phyloP scores from a whole-genome alignment of 2,329 filamentous ascomycete species.

The Bipolaris zeicola region DNA sequence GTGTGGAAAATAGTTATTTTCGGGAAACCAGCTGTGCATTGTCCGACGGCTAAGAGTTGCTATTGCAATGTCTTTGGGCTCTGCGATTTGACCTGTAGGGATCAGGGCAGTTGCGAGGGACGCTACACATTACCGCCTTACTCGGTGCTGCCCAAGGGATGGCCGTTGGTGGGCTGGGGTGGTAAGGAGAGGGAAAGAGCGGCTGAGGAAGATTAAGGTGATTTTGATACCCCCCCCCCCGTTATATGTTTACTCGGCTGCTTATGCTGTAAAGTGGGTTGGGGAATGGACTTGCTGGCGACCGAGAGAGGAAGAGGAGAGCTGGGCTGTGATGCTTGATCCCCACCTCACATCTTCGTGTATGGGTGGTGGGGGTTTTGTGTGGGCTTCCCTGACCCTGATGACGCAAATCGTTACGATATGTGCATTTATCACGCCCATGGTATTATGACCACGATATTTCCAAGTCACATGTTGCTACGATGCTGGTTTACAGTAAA shows the following conservation, averaged over 20 bases:
- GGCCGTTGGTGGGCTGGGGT: constrained; percentile 64
- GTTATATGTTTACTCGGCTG: too few species aligned
- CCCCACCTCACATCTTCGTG: too few species aligned
- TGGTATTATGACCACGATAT: too few species aligned
- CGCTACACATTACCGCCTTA: constrained; percentile 65
- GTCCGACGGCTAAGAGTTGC: constrained; percentile 65
- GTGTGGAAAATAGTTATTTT: constrained; percentile 44
- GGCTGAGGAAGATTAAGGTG: constrained; percentile 27
- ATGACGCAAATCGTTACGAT: too few species aligned
- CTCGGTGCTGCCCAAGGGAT: constrained; percentile 64
- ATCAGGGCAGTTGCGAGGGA: constrained; percentile 57
- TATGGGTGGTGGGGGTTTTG: too few species aligned
- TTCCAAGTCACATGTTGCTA: too few species aligned
- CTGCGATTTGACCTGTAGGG: constrained; percentile 56
- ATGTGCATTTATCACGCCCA: too few species aligned
- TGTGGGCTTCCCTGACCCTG: too few species aligned
- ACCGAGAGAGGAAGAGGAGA: too few species aligned
- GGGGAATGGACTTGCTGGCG: not conserved
- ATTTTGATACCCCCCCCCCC: too few species aligned
- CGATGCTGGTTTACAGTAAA: too few species aligned
- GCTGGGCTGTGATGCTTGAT: too few species aligned
- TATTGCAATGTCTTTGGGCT: constrained; percentile 71
- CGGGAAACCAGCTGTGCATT: constrained; percentile 57
- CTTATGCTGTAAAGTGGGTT: not conserved
- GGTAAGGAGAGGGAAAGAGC: constrained; percentile 40